Conservation (phyloP, 2,329 filamentous ascomycete species). For the Apiospora pterosperma region DNA sequence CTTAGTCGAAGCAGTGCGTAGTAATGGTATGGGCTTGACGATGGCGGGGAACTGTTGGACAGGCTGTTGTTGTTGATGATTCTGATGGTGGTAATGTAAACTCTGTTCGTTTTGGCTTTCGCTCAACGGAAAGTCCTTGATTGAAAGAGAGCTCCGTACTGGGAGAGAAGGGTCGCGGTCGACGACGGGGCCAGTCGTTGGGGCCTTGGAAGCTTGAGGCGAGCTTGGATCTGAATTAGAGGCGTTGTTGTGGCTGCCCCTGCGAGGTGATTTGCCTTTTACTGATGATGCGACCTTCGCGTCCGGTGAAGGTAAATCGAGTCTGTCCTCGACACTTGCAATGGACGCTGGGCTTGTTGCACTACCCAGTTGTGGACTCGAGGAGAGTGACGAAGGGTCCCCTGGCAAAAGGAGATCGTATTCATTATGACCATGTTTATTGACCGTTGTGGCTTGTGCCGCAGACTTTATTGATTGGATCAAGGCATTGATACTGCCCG, state of each 20-base stretch:
- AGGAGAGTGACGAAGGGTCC: constrained; percentile 4
- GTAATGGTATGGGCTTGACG: constrained; percentile 37
- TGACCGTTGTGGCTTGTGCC: constrained; percentile 22
- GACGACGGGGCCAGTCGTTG: background rate
- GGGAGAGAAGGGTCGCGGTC: background rate
- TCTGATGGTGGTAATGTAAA: constrained; percentile 7
- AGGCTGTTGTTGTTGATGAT: constrained; percentile 1
- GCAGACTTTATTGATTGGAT: constrained; percentile 29
- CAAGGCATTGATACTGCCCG: constrained; percentile 21
- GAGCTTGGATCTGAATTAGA: background rate
- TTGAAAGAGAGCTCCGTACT: constrained; percentile 1
- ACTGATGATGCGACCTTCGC: background rate
- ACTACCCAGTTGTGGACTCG: background rate
- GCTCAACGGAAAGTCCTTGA: constrained; percentile 9
- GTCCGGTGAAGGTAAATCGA: background rate
- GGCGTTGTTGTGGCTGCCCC: constrained; percentile 4
- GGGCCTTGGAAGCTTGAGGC: background rate
- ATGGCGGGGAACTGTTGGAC: constrained; percentile 17
- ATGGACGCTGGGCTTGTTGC: background rate
- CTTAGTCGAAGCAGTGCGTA: constrained; percentile 44
- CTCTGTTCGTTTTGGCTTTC: constrained; percentile 7
- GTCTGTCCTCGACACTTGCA: background rate
- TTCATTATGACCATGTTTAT: constrained; percentile 18
- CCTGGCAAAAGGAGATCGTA: constrained; percentile 27
- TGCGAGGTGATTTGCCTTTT: background rate